These are phyloP conservation scores for Eucalyptus erythrocorys DNA, from an alignment of 345 rosid species.

Conservation along the genomic window DNA sequence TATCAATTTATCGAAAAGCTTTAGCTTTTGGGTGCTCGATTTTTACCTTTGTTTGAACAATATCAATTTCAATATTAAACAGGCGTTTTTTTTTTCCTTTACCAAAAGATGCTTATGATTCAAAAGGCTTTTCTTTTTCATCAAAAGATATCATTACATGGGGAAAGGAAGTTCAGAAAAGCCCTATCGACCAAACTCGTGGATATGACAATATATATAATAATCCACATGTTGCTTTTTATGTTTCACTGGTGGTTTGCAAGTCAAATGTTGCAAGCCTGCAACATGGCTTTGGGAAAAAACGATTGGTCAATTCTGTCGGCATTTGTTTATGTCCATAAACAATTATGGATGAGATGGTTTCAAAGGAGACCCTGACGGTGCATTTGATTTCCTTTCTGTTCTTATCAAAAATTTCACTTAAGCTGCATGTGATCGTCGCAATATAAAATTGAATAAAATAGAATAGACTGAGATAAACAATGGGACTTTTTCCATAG, in stretches of 20 bases:
- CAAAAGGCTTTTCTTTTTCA: not conserved
- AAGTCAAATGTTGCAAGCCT: not conserved
- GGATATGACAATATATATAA: not conserved
- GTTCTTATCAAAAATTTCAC: not conserved
- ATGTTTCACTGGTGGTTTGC: not conserved
- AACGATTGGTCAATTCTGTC: not conserved
- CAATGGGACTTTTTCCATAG: not conserved
- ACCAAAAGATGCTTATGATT: too few relatives aligned
- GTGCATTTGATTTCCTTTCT: not conserved
- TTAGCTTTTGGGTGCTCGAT: not conserved
- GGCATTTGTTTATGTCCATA: not conserved
- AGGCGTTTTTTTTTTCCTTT: not conserved
- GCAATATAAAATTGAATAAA: too few relatives aligned
- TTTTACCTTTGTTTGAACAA: not conserved
- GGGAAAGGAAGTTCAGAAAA: not conserved
- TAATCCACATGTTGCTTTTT: not conserved
- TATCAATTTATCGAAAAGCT: not conserved
- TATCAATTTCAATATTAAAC: not conserved
- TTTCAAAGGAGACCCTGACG: not conserved
- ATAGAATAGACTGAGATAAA: not conserved
- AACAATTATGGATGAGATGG: not conserved
- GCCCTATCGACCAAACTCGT: not conserved
- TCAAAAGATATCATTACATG: not conserved
- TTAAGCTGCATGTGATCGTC: not conserved
- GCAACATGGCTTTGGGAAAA: not conserved